These are phyloP conservation scores for Stephanodiscus triporus DNA, from an alignment of 108 stramenopile species.

Conservation along the genomic window DNA sequence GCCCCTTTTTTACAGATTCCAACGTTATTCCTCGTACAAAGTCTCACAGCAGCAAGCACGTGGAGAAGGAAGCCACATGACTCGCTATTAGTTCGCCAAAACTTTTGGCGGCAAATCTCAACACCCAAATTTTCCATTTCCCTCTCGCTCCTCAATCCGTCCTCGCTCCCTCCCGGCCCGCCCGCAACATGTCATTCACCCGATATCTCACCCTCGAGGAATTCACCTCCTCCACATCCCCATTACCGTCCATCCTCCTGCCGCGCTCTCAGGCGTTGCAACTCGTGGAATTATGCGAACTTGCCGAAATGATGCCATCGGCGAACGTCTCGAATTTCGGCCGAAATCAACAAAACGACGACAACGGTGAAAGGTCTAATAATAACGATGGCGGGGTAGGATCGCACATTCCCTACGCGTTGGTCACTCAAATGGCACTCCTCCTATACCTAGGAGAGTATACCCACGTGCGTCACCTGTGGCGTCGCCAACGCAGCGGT, in stretches of 20 bases:
- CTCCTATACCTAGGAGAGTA: slow-evolving; percentile 52
- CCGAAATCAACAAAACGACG: background rate
- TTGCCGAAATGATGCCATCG: slow-evolving; percentile 40
- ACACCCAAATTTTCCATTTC: no score
- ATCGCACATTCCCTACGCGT: slow-evolving; percentile 4
- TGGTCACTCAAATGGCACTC: slow-evolving; percentile 49
- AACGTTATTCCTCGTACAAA: no score
- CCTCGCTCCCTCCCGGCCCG: no score
- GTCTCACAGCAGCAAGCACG: no score
- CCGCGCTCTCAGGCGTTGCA: slow-evolving; percentile 31
- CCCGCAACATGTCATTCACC: slow-evolving; percentile 9
- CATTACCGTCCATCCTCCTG: slow-evolving; percentile 29
- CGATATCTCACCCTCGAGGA: slow-evolving; percentile 9
- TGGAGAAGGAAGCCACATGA: no score
- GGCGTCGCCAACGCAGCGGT: slow-evolving; percentile 19
- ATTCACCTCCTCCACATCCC: slow-evolving; percentile 6
- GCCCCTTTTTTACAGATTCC: no score
- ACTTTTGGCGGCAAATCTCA: no score
- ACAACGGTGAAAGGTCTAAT: background rate
- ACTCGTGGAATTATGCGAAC: slow-evolving; percentile 37
- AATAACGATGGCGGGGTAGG: slow-evolving; percentile 3
- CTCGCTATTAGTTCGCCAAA: no score
- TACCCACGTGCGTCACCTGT: slow-evolving; percentile 47
- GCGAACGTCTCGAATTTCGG: slow-evolving; percentile 1
- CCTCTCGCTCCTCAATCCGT: no score